Percentiles rank a stretch among this genome's conserved stretches.
These are phyloP conservation scores for Leccinum incarnatum DNA, from an alignment of 768 basidiomycete species.

Conservation along the genomic window DNA sequence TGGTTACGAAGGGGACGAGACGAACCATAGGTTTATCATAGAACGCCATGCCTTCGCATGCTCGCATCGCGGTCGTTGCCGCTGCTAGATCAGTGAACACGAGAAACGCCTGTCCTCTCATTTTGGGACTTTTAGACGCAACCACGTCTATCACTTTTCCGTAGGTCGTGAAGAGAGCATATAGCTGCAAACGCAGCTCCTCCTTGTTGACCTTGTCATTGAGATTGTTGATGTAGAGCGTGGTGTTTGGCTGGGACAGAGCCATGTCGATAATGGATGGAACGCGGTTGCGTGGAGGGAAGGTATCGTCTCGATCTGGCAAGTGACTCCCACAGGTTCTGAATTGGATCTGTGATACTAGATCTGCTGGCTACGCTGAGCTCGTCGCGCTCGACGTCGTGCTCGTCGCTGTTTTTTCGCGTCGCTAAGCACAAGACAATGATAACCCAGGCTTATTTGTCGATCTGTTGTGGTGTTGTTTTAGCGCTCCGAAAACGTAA, in stretches of 20 bases:
- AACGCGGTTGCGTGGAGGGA: not conserved
- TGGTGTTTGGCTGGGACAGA: constrained; percentile 73
- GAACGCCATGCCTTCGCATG: constrained; percentile 88
- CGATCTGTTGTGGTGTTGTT: constrained; percentile 23
- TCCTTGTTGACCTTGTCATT: constrained; percentile 92
- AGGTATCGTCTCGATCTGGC: constrained; percentile 13
- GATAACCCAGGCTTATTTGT: constrained; percentile 2
- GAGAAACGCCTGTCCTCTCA: constrained; percentile 94
- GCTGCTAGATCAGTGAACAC: constrained; percentile 90
- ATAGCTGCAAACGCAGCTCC: constrained; percentile 80
- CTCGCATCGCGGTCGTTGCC: constrained; percentile 90
- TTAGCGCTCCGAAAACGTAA: constrained; percentile 27
- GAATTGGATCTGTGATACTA: not conserved
- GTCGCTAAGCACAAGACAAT: constrained; percentile 1
- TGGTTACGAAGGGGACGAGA: constrained; percentile 15
- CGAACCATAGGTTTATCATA: constrained; percentile 90
- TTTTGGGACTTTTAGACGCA: constrained; percentile 79
- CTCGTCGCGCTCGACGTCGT: constrained; percentile 4
- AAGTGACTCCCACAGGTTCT: constrained; percentile 23
- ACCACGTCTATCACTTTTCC: constrained; percentile 93
- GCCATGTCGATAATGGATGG: constrained; percentile 29
- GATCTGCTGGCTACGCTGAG: not conserved
- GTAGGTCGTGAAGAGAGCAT: constrained; percentile 88
- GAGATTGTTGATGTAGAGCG: constrained; percentile 91
- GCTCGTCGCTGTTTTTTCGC: constrained; percentile 2